A percentile compares a stretch with the other conserved stretches of the same genome.
Conservation (phyloP, 2,329 filamentous ascomycete genomes). For the Sporothrix curviconia region DNA sequence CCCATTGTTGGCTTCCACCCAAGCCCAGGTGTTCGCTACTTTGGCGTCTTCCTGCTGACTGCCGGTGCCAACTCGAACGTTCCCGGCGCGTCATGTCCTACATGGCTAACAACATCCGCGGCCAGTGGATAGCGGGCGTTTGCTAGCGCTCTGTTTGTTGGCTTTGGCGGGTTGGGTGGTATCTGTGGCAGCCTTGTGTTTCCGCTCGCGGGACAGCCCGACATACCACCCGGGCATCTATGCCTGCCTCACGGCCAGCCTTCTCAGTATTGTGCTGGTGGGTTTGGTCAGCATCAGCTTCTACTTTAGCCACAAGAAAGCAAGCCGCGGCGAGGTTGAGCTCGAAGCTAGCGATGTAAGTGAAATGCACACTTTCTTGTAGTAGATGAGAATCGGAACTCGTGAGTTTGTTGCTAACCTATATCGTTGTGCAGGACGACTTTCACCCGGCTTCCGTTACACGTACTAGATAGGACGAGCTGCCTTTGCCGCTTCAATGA, state of each 20-base stretch:
- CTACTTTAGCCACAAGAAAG: constrained; percentile 40
- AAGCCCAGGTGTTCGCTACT: constrained; percentile 54
- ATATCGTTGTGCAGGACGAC: constrained; percentile 26
- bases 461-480: constrained; percentile 27
- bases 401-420: neutral
- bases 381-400: no score
- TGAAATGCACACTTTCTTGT: no score
- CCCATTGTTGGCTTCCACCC: constrained; percentile 64
- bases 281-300: constrained; percentile 35
- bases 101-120: constrained; percentile 81
- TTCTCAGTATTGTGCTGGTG: constrained; percentile 42
- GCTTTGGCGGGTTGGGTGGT: constrained; percentile 70
- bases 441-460: constrained; percentile 36
- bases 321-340: constrained; percentile 46
- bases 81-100: constrained; percentile 67
- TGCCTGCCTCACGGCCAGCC: constrained; percentile 45
- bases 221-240: constrained; percentile 50
- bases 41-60: constrained; percentile 69
- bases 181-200: constrained; percentile 70
- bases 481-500: no score
- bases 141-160: constrained; percentile 67
- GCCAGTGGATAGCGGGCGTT: constrained; percentile 85
- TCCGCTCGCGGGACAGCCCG: constrained; percentile 50
- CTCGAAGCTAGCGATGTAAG: constrained; percentile 45
- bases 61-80: constrained; percentile 73